Evolutionary conservation across 1,139 yeast genomes (phyloP), one percentile per base, ranked within the genome.

Genomic region (Suhomyces anneliseae): DNA sequence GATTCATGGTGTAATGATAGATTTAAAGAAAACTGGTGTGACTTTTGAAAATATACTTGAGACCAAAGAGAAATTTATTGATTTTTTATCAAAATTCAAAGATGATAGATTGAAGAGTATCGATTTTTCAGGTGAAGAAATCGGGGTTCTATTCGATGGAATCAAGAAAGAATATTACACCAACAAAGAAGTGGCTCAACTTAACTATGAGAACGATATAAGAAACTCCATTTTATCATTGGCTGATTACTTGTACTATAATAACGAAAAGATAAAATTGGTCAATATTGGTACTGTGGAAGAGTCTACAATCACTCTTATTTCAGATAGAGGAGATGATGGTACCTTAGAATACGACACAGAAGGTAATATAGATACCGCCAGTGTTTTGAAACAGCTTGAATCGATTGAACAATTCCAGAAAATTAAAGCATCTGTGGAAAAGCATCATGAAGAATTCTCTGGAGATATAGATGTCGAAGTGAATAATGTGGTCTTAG

Each of bases 1-100:
- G 42, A 78, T 83, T 1, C 78, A 78, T 40, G 83, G 78, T 50
- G 64, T 79, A 4, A 52, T 87, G 29, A 64, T 74, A 1, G 80
- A 76, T 14, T 49, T 57, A 43, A 48, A 50, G 37, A 55, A 54
- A 15, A 34, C 42, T 15, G 50, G 54, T n/a, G 19, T 54, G 5
- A 58, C 56, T 19, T 48, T 54, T 37, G 62, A 54, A 6, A 50
- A 49, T 8, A 12, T 62, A 8, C 53, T 67, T 8, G 45, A 34
- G 6, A 43, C 60, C 7, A 55, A 59, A 37, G 61, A 61, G 6
- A 38, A 39, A 5, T 70, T 72, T 40, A 38, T 62, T 8, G 47
- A 53, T 2, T 46, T 50, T 0, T 50, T 72, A 11, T 43, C 51
- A 6, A 33, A 36, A 14, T 47, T 62, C 11, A 56, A 62, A 14